These are phyloP conservation scores for Lentithecium fluviatile DNA, from an alignment of 495 filamentous ascomycete species.

Conservation along the genomic window DNA sequence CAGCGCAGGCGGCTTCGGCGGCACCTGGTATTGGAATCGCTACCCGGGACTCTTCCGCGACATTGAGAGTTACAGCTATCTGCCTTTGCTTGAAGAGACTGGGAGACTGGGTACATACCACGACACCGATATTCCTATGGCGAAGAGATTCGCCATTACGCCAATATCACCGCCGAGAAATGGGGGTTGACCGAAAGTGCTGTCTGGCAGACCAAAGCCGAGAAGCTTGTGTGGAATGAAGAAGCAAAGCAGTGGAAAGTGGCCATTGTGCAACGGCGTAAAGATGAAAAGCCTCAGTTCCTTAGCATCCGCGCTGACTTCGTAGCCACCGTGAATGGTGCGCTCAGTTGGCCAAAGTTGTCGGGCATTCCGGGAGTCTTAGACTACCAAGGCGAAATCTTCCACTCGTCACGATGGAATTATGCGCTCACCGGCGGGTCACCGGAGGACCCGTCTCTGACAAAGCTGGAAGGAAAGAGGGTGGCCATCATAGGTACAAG, in stretches of 20 bases:
- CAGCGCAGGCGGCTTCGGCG: conserved; percentile 51
- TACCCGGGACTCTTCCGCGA: conserved; percentile 56
- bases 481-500: conserved; percentile 58
- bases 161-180: conserved; percentile 43
- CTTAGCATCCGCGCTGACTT: conserved; percentile 44
- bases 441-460: conserved; percentile 45
- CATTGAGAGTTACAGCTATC: conserved; percentile 52
- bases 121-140: conserved; percentile 48
- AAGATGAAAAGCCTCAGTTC: conserved; percentile 25
- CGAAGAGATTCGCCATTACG: conserved; percentile 50
- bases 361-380: conserved; percentile 48
- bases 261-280: conserved; percentile 37
- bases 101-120: conserved; percentile 56
- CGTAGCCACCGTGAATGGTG: conserved; percentile 43
- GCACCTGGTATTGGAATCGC: conserved; percentile 59
- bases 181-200: conserved; percentile 50
- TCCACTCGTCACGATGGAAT: conserved; percentile 58
- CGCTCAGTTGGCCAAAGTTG: conserved; percentile 49
- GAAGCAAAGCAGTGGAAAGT: conserved; percentile 46
- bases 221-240: conserved; percentile 49
- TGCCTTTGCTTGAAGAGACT: conserved; percentile 62
- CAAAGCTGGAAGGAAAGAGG: conserved; percentile 50
- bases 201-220: conserved; percentile 48
- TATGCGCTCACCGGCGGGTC: conserved; percentile 56
- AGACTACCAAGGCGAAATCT: conserved; percentile 49